Base-by-base conservation (phyloP, 202 grass and related monocot species). In the Panicum virgatum region DNA sequence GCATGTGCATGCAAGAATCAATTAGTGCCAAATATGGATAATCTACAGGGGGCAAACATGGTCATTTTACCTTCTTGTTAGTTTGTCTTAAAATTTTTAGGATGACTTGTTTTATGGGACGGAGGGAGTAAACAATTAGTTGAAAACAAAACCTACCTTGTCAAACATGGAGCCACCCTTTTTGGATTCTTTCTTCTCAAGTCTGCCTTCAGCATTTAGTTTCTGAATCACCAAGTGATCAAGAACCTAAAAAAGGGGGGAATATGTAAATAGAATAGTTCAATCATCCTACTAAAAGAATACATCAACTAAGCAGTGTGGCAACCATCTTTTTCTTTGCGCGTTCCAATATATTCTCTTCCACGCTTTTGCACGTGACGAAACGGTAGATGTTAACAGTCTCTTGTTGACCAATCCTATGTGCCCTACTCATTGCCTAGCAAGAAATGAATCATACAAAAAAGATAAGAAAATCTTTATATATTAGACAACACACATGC, bases 171-270 rank as follows among this genome's bases (percentile, higher is more conserved):
- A 93, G 64, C 80, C 92, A 32, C 96, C 93, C 63, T 99, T 99
- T 84, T 99, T 99, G 32, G 92, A 87, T 86, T 99, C 96, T 86
- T 99, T 99, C 87, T 99, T 99, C 87, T 99, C 96, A 27, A 99
- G 96, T 45, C 96, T 91, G 5, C 96, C 96, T 81, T 99, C 96
- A 79, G 96, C 96, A 90, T 99, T 99, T 72, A 99, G 66, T 82
- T 99, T 99, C 87, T 99, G 96, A 93, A 99, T 99, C 43, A 99
- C 96, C 23, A 99, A 84, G 89, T 99, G 96, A 99, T 99, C 96
- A 77, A 99, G 89, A 89, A 99, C 96, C 96, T 99, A 65, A 77
- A 81, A 83, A 47, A 29, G 27, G 20, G 18, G 16, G 61, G 38
- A 82, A 8, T 34, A 32, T 62, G 80, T 19, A 75, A 73, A 80